A percentile compares a stretch with the other conserved stretches of the same genome.
These are phyloP conservation scores for Lodderomyces parapsilosis DNA, from an alignment of 1,139 yeast genomes.

Conservation along the genomic window DNA sequence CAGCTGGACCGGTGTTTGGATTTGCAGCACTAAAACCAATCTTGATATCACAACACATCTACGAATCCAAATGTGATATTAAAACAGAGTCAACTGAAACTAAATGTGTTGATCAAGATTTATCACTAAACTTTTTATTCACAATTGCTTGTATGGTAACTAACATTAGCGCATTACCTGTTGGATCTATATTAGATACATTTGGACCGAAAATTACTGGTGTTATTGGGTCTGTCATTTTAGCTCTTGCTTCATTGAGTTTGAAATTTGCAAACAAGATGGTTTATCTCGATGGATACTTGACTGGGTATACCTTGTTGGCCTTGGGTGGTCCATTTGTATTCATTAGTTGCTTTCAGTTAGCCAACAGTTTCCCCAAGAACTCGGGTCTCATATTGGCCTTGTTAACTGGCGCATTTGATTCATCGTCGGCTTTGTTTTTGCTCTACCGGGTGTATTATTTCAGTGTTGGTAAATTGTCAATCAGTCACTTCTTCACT, in stretches of 20 bases:
- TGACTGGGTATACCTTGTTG: constrained; percentile 39
- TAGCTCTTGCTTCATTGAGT: constrained; percentile 52
- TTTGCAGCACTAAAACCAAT: constrained; percentile 92
- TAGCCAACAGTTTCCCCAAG: constrained; percentile 44
- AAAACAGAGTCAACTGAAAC: constrained; percentile 17
- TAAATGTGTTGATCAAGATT: constrained; percentile 71
- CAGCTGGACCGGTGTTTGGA: constrained; percentile 93
- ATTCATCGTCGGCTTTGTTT: constrained; percentile 47
- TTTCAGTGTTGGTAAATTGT: constrained; percentile 35
- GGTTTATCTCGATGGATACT: constrained; percentile 45
- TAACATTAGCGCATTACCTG: constrained; percentile 78
- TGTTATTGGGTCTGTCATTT: constrained; percentile 61
- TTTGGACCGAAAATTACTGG: constrained; percentile 83
- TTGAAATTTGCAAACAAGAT: constrained; percentile 38
- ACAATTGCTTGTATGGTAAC: constrained; percentile 86
- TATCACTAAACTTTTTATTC: constrained; percentile 77
- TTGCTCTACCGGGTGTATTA: constrained; percentile 54
- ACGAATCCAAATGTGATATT: constrained; percentile 53
- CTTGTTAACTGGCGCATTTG: constrained; percentile 46
- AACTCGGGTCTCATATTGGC: constrained; percentile 45
- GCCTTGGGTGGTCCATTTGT: constrained; percentile 51
- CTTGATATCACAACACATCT: constrained; percentile 74
- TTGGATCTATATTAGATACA: constrained; percentile 73
- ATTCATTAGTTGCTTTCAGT: constrained; percentile 44
- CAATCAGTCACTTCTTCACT: constrained; percentile 58